phyloP scores from a whole-genome alignment of 495 filamentous ascomycete genomes.

The Pyrenula massariospora region DNA sequence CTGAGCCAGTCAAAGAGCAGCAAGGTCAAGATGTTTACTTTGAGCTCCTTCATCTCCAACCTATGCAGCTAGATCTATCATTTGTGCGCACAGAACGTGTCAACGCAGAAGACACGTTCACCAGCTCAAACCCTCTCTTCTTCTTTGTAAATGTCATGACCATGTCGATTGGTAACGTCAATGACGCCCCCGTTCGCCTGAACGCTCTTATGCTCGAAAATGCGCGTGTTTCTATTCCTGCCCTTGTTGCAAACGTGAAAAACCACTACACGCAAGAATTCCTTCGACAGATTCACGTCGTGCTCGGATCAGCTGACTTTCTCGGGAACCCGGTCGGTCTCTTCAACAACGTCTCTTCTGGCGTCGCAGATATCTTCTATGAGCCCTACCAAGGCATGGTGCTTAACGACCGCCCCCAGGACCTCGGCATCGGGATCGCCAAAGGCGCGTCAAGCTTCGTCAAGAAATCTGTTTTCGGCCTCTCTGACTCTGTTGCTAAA shows the following conservation, averaged over 20 bases:
- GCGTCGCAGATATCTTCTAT: conserved; percentile 95
- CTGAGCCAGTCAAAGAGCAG: conserved; percentile 77
- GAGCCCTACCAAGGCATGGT: conserved; percentile 96
- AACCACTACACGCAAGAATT: conserved; percentile 94
- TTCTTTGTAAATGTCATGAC: conserved; percentile 97
- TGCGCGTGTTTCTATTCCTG: conserved; percentile 75
- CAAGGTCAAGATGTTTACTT: conserved; percentile 91
- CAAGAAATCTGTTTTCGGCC: conserved; percentile 95
- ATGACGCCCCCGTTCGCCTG: conserved; percentile 85
- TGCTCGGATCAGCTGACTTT: conserved; percentile 94
- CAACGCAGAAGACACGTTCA: conserved; percentile 82
- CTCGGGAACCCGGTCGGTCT: conserved; percentile 95
- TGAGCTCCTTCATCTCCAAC: conserved; percentile 89
- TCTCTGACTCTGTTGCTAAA: conserved; percentile 92
- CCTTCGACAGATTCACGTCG: conserved; percentile 90
- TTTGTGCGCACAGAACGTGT: conserved; percentile 94
- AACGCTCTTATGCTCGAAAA: conserved; percentile 95
- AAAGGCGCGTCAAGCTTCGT: conserved; percentile 95
- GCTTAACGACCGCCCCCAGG: conserved; percentile 88
- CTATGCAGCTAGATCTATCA: conserved; percentile 94
- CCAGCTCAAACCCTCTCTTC: conserved; percentile 87
- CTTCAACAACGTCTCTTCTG: conserved; percentile 96
- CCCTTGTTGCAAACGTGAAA: conserved; percentile 72
- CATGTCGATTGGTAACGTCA: conserved; percentile 98
- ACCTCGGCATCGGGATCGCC: conserved; percentile 86